phyloP scores from a whole-genome alignment of 768 basidiomycete species.

The Zangia roseola region DNA sequence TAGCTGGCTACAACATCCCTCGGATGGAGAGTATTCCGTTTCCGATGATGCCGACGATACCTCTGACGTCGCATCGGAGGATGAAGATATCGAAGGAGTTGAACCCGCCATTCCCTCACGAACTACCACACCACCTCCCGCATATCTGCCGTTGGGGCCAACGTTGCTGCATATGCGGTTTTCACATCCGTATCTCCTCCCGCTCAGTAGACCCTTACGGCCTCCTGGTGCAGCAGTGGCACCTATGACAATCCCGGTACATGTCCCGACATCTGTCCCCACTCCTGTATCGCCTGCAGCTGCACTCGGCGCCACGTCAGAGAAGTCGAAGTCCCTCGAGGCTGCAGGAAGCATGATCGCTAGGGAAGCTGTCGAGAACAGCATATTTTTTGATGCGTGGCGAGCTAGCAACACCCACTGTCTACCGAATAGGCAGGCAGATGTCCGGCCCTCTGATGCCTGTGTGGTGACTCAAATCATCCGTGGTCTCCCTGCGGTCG shows the following conservation, averaged over 20 bases:
- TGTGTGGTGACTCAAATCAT: slow-evolving; percentile 41
- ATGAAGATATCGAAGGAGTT: slow-evolving; percentile 37
- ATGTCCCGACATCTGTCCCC: slow-evolving; percentile 56
- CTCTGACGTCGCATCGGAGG: slow-evolving; percentile 41
- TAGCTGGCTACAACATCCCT: slow-evolving; percentile 46
- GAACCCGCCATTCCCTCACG: slow-evolving; percentile 38
- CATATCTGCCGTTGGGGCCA: slow-evolving; percentile 71
- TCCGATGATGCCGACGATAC: slow-evolving; percentile 38
- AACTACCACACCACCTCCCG: slow-evolving; percentile 67
- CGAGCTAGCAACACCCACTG: slow-evolving; percentile 35
- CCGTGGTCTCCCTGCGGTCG: slow-evolving; percentile 32
- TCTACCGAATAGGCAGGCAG: slow-evolving; percentile 20
- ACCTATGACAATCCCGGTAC: slow-evolving; percentile 41
- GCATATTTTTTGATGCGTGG: slow-evolving; percentile 68
- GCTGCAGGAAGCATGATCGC: slow-evolving; percentile 62
- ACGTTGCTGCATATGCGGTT: slow-evolving; percentile 67
- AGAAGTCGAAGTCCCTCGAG: slow-evolving; percentile 67
- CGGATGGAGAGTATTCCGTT: slow-evolving; percentile 42
- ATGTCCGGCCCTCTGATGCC: slow-evolving; percentile 63
- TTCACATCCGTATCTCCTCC: slow-evolving; percentile 60
- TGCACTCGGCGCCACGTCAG: slow-evolving; percentile 57
- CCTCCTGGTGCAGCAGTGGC: slow-evolving; percentile 54
- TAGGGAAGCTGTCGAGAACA: slow-evolving; percentile 72
- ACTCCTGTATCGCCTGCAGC: slow-evolving; percentile 87
- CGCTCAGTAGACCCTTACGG: slow-evolving; percentile 57